Conservation (phyloP, 2,329 filamentous ascomycete genomes). For the Camptophora hylomeconis region DNA sequence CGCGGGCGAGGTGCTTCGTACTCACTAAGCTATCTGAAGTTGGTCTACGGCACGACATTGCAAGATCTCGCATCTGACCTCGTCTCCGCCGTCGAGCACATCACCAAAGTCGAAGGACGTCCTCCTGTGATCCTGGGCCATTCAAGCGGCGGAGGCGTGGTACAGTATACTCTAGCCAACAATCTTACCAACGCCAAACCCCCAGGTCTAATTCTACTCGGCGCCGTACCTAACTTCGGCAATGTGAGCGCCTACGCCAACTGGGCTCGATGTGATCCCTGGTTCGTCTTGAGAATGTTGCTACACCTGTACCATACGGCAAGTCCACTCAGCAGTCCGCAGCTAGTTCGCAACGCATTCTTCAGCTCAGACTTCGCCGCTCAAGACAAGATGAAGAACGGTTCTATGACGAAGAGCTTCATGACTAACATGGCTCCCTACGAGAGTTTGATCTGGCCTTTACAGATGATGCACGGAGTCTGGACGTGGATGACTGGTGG, state of each 20-base stretch:
- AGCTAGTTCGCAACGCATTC: conserved; percentile 37
- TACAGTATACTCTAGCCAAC: conserved; percentile 36
- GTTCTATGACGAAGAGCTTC: conserved; percentile 29
- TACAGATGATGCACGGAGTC: conserved; percentile 37
- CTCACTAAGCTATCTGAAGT: conserved; percentile 35
- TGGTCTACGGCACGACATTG: conserved; percentile 35
- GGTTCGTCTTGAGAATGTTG: conserved; percentile 34
- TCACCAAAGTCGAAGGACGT: conserved; percentile 18
- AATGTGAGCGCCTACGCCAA: conserved; percentile 31
- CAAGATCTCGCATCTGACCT: conserved; percentile 33
- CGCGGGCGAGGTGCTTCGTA: conserved; percentile 42
- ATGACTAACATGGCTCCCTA: conserved; percentile 33
- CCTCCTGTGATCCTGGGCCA: conserved; percentile 34
- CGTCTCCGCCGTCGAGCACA: conserved; percentile 26
- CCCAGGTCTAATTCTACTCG: conserved; percentile 34
- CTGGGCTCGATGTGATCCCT: conserved; percentile 35
- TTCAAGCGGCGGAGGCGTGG: conserved; percentile 38
- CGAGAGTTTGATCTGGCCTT: conserved; percentile 40
- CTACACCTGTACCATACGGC: conserved; percentile 38
- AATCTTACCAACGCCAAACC: conserved; percentile 24
- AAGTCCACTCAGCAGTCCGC: conserved; percentile 39
- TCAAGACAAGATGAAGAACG: no score
- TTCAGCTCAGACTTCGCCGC: conserved; percentile 34
- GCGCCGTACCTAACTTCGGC: conserved; percentile 36
- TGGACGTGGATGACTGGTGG: conserved; percentile 4